A percentile compares a stretch with the other conserved stretches of the same genome.
Evolutionary conservation across 2,329 filamentous ascomycete species (phyloP).

Genomic region (Botrytis fragariae): DNA sequence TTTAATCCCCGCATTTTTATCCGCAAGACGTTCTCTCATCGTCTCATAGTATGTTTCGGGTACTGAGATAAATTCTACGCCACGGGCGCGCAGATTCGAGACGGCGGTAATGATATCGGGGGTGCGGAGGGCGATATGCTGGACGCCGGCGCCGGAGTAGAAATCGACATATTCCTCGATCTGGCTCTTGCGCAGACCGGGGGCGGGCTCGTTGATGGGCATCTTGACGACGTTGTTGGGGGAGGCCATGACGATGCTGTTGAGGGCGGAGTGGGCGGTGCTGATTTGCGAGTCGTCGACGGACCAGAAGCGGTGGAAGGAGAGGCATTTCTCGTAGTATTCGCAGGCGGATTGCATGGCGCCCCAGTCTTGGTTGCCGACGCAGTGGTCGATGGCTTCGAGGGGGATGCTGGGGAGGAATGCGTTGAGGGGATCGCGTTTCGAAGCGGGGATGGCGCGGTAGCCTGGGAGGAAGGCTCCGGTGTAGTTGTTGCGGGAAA

Average conservation of each 20-base stretch:
- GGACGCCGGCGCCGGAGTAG: slow-evolving; percentile 85
- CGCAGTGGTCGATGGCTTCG: slow-evolving; percentile 87
- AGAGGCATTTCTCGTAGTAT: slow-evolving; percentile 82
- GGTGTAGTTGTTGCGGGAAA: slow-evolving; percentile 67
- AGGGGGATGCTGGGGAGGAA: slow-evolving; percentile 64
- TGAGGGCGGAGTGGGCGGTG: slow-evolving; percentile 87
- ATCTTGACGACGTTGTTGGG: slow-evolving; percentile 88
- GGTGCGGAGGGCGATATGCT: slow-evolving; percentile 88
- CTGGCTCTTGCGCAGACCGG: slow-evolving; percentile 86
- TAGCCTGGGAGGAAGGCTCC: slow-evolving; percentile 85
- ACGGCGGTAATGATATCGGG: slow-evolving; percentile 76
- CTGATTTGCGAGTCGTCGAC: slow-evolving; percentile 92
- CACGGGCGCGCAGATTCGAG: slow-evolving; percentile 73
- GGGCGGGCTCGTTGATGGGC: slow-evolving; percentile 95
- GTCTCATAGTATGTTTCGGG: slow-evolving; percentile 81
- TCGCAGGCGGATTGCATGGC: slow-evolving; percentile 69
- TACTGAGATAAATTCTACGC: slow-evolving; percentile 90
- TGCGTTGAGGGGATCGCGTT: slow-evolving; percentile 40
- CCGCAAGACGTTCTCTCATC: slow-evolving; percentile 71
- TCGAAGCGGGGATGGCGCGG: slow-evolving; percentile 48
- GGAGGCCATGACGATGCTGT: slow-evolving; percentile 85
- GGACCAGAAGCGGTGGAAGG: slow-evolving; percentile 96
- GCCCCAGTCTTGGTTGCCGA: slow-evolving; percentile 95
- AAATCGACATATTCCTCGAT: slow-evolving; percentile 93
- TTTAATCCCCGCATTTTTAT: slow-evolving; percentile 39